These are phyloP conservation scores for Pholiota conissans DNA, from an alignment of 768 basidiomycete genomes.

Conservation along the genomic window DNA sequence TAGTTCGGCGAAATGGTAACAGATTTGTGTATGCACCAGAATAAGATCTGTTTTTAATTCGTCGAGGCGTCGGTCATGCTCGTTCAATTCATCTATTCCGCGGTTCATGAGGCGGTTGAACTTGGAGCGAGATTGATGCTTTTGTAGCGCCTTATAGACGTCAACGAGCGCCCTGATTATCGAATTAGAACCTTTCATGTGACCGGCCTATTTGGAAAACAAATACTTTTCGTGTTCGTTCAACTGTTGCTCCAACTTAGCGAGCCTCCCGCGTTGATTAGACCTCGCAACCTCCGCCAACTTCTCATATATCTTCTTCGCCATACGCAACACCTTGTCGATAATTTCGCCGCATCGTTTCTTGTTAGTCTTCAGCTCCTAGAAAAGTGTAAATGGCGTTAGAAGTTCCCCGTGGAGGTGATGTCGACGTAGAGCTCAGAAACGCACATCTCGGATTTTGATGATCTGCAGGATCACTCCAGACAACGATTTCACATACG, in stretches of 20 bases:
- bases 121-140: neutral
- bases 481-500: neutral
- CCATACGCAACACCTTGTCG: neutral
- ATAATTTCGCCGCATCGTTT: neutral
- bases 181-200: too few relatives aligned
- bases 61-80: too few relatives aligned
- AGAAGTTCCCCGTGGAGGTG: neutral
- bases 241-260: neutral
- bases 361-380: neutral
- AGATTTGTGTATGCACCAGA: too few relatives aligned
- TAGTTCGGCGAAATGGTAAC: too few relatives aligned
- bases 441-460: neutral
- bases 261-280: neutral
- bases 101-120: too few relatives aligned
- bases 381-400: neutral
- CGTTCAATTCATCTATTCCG: too few relatives aligned
- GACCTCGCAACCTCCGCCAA: neutral
- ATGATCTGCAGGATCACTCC: neutral
- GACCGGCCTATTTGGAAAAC: too few relatives aligned
- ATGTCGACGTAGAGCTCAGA: neutral
- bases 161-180: too few relatives aligned
- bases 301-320: neutral
- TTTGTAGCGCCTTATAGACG: too few relatives aligned
- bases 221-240: neutral
- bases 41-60: too few relatives aligned